Evolutionary conservation across 1,139 yeast species (phyloP), one percentile per base, ranked within the genome.

Genomic region (Hyphopichia fennica): DNA sequence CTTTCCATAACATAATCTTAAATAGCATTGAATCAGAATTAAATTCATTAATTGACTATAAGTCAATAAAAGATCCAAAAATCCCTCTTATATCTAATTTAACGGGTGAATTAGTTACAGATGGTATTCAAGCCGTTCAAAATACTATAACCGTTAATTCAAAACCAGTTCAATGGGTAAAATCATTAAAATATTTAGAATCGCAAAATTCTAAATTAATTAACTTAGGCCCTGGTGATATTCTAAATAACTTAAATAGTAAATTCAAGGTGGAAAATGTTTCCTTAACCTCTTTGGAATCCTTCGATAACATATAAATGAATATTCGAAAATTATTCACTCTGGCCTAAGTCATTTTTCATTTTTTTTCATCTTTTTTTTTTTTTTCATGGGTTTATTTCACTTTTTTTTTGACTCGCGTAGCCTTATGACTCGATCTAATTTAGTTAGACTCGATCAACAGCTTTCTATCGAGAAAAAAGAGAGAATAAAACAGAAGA

Each of bases 1-100:
- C 86, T 6, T 81, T 81, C 56, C 86, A 81, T 53, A 73, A 70
- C 38, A 48, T 57, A 1, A 48, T 67, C 17, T 62, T 81, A 54
- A 44, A 46, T 19, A 59, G 63, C 0, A 75, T 81, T 2, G 74
- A 69, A 42, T 49, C 53, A 5, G 56, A 60, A 31, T 59, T 75
- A 19, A 18, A 4, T 19, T 16, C 10, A 4, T 20, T 20, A 8
- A n/a, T 33, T n/a, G 16, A 19, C 9, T 33, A 9, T 6, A 13
- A 13, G 4, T 20, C 25, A 4, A 11, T 33, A 3, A 20, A 20
- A 8, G 6, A 33, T 4, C 60, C 56, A 28, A 42, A 42, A 14
- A 51, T 56, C 1, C 70, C 73, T 4, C 56, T 69, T 11, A 54
- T 72, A 1, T 60, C 71, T 23, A 75, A 75, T 41, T 41, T 71